Base-by-base conservation (phyloP, 257 asterid species). In the Penstemon eatonii region DNA sequence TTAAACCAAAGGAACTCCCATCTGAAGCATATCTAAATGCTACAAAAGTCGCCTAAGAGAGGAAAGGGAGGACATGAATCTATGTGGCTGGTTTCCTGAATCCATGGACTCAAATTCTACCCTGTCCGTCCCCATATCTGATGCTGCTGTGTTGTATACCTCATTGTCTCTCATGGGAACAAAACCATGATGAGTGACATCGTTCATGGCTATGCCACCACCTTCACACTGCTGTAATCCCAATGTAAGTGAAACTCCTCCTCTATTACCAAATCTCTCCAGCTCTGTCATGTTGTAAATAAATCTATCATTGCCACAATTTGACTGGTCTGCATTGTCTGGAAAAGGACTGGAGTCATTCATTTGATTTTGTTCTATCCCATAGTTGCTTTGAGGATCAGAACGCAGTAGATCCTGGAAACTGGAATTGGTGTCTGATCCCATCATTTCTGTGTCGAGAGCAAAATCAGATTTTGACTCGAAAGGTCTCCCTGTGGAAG, bases 181-280 rank as follows among this genome's bases (percentile, higher is more conserved):
- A 73, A 76, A 85, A 53, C 79, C 79, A 61, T 65, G 82, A 42
- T 44, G 79, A 7, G 73, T 61, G 50, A 70, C 77, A 9, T 82
- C 69, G 25, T 79, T 70, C 82, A 89, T 79, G 4, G 76, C 79
- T 37, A 79, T 42, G 54, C 63, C 47, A 36, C 83, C 81, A 45
- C 86, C 92, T 63, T 87, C 93, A 47, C 92, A 60, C 67, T 82
- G 91, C 78, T 88, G 96, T 79, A 91, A 71, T 39, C 95, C 96
- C 64, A 91, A 60, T 4, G 96, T 85, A 57, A 91, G 81, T 4
- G 96, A 88, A 4, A 88, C 89, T n/a, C 87, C 87, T 7, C 74
- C 70, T 3, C 74, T 77, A 55, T 55, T 76, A 4, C 89, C 91
- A 50, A 82, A 87, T 43, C 85, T 85, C 52, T 78, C 89, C 43